These are phyloP conservation scores for Wickerhamomyces xylosicus DNA, from an alignment of 805 yeast species.

Conservation along the genomic window DNA sequence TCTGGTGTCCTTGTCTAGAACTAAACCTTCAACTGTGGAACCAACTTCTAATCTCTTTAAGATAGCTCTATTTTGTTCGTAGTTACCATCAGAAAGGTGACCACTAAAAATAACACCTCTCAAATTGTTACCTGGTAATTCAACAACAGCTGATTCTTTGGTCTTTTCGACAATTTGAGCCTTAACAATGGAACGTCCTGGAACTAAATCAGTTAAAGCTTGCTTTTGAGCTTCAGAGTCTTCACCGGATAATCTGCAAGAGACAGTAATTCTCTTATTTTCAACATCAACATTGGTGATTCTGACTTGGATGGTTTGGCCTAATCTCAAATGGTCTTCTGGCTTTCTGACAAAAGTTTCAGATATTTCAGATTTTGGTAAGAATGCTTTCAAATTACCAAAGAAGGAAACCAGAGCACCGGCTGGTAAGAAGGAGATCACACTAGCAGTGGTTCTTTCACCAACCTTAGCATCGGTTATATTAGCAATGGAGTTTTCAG, in stretches of 20 bases:
- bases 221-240: conserved; percentile 35
- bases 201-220: conserved; percentile 34
- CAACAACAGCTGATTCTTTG: conserved; percentile 63
- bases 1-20: conserved; percentile 56
- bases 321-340: conserved; percentile 65
- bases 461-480: conserved; percentile 49
- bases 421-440: conserved; percentile 55
- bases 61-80: conserved; percentile 58
- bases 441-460: conserved; percentile 56
- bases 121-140: conserved; percentile 34
- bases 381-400: conserved; percentile 64
- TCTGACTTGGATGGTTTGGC: conserved; percentile 75
- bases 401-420: conserved; percentile 85
- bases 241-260: conserved; percentile 59
- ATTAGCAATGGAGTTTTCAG: conserved; percentile 25
- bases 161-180: conserved; percentile 64
- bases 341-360: conserved; percentile 79
- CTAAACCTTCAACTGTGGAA: conserved; percentile 43
- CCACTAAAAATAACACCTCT: conserved; percentile 68
- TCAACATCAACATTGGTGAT: conserved; percentile 47
- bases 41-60: conserved; percentile 60
- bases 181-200: conserved; percentile 53
- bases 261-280: conserved; percentile 49
- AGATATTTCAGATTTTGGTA: conserved; percentile 83
- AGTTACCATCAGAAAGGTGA: conserved; percentile 69